Percentiles rank a stretch among this genome's conserved stretches.
These are phyloP conservation scores for Trypanosoma platydactyli DNA, from an alignment of 208 protist genomes.

Conservation along the genomic window DNA sequence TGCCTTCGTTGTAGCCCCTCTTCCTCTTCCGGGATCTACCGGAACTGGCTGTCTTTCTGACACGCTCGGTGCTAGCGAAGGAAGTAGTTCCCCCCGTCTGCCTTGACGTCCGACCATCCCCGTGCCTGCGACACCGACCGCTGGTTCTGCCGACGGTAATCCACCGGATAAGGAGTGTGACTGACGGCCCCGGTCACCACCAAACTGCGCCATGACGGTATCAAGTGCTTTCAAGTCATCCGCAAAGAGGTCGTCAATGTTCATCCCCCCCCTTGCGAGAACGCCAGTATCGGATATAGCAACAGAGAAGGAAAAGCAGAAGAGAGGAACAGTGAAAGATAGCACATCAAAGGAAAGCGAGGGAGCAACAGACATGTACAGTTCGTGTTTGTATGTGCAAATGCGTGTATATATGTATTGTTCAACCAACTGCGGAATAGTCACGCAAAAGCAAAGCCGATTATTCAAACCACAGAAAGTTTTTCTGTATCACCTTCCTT, in stretches of 20 bases:
- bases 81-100: slow-evolving; percentile 8
- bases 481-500: too few relatives aligned
- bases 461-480: too few relatives aligned
- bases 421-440: too few relatives aligned
- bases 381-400: background rate
- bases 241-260: slow-evolving; percentile 69
- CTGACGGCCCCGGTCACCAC: background rate
- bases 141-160: background rate
- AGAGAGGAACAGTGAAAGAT: slow-evolving; percentile 8
- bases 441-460: too few relatives aligned
- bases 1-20: background rate
- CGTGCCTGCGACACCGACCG: background rate
- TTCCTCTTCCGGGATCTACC: background rate
- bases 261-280: slow-evolving; percentile 33
- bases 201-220: slow-evolving; percentile 28
- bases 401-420: slow-evolving; percentile 13
- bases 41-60: background rate
- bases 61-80: background rate
- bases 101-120: slow-evolving; percentile 18
- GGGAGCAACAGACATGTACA: background rate
- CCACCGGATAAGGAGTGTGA: slow-evolving; percentile 2
- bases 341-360: background rate
- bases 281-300: background rate
- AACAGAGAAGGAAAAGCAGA: slow-evolving; percentile 14
- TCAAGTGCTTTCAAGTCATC: slow-evolving; percentile 50